Conservation (phyloP, 1,284 basidiomycete species). For the Heterobasidion parviporum region DNA sequence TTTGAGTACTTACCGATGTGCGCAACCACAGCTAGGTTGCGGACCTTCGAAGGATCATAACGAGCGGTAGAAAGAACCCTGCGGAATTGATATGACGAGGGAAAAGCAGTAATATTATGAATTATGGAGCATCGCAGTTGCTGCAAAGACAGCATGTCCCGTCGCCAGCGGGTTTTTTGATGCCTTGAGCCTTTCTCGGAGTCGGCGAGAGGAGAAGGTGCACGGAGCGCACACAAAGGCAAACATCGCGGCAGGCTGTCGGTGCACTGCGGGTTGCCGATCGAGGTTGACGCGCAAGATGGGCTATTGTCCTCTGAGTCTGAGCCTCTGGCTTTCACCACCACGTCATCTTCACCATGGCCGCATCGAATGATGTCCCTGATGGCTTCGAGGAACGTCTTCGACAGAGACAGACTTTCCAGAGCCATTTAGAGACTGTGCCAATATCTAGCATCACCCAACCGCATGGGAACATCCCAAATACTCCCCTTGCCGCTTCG, state of each 20-base stretch:
- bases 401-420: constrained; percentile 27
- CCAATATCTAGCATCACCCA: constrained; percentile 28
- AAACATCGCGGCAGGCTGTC: too few species aligned
- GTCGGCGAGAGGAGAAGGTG: too few species aligned
- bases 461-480: constrained; percentile 64
- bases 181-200: not conserved
- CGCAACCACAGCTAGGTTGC: constrained; percentile 79
- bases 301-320: constrained; percentile 7
- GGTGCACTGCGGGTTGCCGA: too few species aligned
- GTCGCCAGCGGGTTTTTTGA: not conserved
- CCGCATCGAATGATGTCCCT: constrained; percentile 4
- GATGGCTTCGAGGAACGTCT: constrained; percentile 41
- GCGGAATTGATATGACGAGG: constrained; percentile 10
- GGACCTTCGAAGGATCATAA: constrained; percentile 38
- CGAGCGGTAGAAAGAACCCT: constrained; percentile 24
- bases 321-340: not conserved
- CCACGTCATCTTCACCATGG: constrained; percentile 7
- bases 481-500: constrained; percentile 72
- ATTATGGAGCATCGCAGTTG: constrained; percentile 3
- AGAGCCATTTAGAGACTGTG: constrained; percentile 41
- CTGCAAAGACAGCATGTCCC: not conserved
- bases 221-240: too few species aligned
- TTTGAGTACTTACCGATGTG: constrained; percentile 57
- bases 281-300: not conserved
- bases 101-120: constrained; percentile 7